A percentile compares a stretch with the other conserved stretches of the same genome.
Evolutionary conservation across 371 early-diverging fungal genomes (phyloP).

Genomic region (Lichtheimia ornata): DNA sequence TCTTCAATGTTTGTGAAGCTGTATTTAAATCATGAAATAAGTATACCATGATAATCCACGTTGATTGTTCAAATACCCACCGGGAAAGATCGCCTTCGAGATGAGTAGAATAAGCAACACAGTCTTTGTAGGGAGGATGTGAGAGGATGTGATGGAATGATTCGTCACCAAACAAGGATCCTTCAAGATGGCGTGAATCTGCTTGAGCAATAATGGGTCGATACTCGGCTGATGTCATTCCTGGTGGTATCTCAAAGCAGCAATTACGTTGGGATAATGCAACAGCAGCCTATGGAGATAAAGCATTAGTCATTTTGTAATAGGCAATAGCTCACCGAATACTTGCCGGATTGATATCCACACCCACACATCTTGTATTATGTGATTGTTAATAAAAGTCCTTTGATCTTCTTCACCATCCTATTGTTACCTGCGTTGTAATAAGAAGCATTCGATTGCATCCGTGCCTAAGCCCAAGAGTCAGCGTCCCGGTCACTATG

Average conservation of each 20-base stretch:
- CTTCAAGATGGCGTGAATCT: constrained; percentile 67
- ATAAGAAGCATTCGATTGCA: constrained; percentile 87
- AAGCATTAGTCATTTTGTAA: background rate
- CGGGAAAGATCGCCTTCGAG: constrained; percentile 83
- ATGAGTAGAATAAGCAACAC: constrained; percentile 75
- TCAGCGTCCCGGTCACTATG: background rate
- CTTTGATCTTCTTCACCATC: background rate
- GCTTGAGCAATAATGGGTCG: constrained; percentile 84
- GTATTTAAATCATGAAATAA: background rate
- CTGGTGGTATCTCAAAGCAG: constrained; percentile 77
- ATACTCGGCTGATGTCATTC: constrained; percentile 71
- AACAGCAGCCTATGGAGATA: constrained; percentile 66
- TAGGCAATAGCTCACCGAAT: background rate
- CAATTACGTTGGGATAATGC: constrained; percentile 84
- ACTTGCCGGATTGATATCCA: constrained; percentile 87
- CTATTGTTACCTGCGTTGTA: constrained; percentile 65
- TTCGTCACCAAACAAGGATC: constrained; percentile 62
- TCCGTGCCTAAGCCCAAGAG: constrained; percentile 63
- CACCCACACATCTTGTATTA: constrained; percentile 66
- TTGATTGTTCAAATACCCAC: constrained; percentile 14
- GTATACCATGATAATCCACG: background rate
- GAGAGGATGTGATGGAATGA: constrained; percentile 86
- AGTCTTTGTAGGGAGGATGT: constrained; percentile 95
- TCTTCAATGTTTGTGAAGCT: constrained; percentile 75
- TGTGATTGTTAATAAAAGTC: too few relatives aligned